Evolutionary conservation across 345 rosid species (phyloP).

Genomic region (Dipteronia sinensis): DNA sequence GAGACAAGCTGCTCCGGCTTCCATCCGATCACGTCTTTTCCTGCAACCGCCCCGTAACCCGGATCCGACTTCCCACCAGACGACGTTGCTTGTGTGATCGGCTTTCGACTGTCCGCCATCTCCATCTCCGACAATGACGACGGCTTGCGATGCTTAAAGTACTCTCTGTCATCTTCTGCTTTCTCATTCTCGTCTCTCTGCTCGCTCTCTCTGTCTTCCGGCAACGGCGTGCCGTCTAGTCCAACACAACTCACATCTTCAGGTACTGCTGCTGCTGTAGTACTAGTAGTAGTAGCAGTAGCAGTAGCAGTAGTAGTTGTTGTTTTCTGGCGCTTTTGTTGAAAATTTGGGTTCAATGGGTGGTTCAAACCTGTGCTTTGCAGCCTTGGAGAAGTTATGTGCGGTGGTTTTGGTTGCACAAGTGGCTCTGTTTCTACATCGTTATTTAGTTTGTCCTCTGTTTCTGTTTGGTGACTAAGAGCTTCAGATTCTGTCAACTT

Average conservation of each 20-base stretch:
- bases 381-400: constrained; percentile 41
- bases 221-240: constrained; percentile 59
- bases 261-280: neutral
- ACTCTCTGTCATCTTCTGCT: constrained; percentile 44
- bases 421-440: constrained; percentile 38
- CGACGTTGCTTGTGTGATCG: constrained; percentile 61
- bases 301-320: neutral
- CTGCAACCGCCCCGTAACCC: constrained; percentile 15
- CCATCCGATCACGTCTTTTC: constrained; percentile 53
- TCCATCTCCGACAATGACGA: constrained; percentile 69
- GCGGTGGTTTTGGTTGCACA: constrained; percentile 45
- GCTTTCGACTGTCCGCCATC: constrained; percentile 75
- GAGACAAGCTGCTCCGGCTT: constrained; percentile 77
- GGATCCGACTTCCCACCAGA: constrained; percentile 40
- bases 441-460: constrained; percentile 19
- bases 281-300: neutral
- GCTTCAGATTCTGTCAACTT: constrained; percentile 45
- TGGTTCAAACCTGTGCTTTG: constrained; percentile 43
- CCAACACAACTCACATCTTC: constrained; percentile 51
- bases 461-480: constrained; percentile 24
- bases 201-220: constrained; percentile 27
- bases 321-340: constrained; percentile 44
- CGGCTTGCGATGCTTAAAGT: constrained; percentile 59
- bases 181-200: constrained; percentile 19
- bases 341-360: constrained; percentile 46